Evolutionary conservation across 768 basidiomycete genomes (phyloP).

Genomic region (Serendipita sp.): DNA sequence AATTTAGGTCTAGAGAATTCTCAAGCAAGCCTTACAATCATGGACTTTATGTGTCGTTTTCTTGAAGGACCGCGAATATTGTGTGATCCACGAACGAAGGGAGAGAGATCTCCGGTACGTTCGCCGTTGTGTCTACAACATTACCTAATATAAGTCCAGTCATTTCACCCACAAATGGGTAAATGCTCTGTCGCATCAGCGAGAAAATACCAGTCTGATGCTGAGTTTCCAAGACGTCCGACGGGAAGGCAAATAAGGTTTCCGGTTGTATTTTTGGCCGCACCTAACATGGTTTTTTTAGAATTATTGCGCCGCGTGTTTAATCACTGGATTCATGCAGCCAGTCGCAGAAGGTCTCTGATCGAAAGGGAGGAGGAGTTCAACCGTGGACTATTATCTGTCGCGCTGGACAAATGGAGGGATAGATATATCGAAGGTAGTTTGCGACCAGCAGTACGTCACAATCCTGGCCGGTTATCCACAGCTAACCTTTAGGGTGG

Average conservation of each 20-base stretch:
- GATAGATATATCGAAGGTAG: constrained; percentile 50
- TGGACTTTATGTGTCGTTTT: constrained; percentile 67
- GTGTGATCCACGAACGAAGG: constrained; percentile 34
- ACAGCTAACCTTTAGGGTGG: not conserved
- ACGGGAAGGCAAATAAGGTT: constrained; percentile 41
- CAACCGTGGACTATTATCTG: constrained; percentile 31
- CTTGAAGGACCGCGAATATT: constrained; percentile 56
- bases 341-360: constrained; percentile 43
- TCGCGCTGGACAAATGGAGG: constrained; percentile 67
- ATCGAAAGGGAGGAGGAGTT: constrained; percentile 49
- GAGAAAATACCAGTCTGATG: constrained; percentile 61
- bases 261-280: not conserved
- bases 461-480: not conserved
- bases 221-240: constrained; percentile 71
- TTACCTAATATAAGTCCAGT: constrained; percentile 20
- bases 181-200: constrained; percentile 39
- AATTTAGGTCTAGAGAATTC: constrained; percentile 10
- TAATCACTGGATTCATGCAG: constrained; percentile 47
- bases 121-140: not conserved
- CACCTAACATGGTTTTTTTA: constrained; percentile 16
- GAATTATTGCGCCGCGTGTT: constrained; percentile 55
- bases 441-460: constrained; percentile 46
- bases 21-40: constrained; percentile 28
- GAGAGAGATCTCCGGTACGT: constrained; percentile 23
- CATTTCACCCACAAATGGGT: constrained; percentile 56